phyloP scores from a whole-genome alignment of 768 basidiomycete genomes.

The Kwoniella botswanensis region DNA sequence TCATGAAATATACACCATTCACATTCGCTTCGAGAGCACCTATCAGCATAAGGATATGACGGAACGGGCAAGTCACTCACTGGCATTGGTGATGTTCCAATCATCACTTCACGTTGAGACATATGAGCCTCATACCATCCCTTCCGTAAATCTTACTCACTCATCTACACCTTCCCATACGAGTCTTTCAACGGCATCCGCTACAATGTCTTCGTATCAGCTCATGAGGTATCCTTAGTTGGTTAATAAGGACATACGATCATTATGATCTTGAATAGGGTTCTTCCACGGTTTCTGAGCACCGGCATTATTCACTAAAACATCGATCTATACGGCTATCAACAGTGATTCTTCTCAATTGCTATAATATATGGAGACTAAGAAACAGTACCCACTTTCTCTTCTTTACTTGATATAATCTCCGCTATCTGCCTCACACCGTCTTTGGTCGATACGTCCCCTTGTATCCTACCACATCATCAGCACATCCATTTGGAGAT shows the following conservation, averaged over 20 bases:
- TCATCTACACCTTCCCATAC: constrained; percentile 34
- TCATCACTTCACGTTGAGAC: constrained; percentile 9
- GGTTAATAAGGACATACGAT: constrained; percentile 4
- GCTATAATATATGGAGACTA: no score
- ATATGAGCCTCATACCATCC: neutral
- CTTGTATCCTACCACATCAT: constrained; percentile 29
- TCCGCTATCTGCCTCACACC: constrained; percentile 27
- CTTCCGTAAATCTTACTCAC: constrained; percentile 16
- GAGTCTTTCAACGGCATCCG: constrained; percentile 26
- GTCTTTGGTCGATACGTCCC: constrained; percentile 43
- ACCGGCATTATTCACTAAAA: constrained; percentile 43
- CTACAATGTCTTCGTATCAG: constrained; percentile 1
- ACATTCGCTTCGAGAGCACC: constrained; percentile 21
- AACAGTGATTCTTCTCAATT: no score
- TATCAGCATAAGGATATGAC: no score
- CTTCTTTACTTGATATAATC: constrained; percentile 24
- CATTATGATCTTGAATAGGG: constrained; percentile 24
- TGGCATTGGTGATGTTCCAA: constrained; percentile 24
- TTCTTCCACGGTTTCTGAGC: constrained; percentile 33
- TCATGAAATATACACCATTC: constrained; percentile 38
- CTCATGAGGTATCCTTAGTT: no score
- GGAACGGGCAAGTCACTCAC: no score
- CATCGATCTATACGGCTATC: constrained; percentile 29
- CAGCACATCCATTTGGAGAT: no score
- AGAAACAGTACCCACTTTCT: constrained; percentile 12